Conservation (phyloP, 2,329 filamentous ascomycete genomes). For the Zymoseptoria crescenta region DNA sequence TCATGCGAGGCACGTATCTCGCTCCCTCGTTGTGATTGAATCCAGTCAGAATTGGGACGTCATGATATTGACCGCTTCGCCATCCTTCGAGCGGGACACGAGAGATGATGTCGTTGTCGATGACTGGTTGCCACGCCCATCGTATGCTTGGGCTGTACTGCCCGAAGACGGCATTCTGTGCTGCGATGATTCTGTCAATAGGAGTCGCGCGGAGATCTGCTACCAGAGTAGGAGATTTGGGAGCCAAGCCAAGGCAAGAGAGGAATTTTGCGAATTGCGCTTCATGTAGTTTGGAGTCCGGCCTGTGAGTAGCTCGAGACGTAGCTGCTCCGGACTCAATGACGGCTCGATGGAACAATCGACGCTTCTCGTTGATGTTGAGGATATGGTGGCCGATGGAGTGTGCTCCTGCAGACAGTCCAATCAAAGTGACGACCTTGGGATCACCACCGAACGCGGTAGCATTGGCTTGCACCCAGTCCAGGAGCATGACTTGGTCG, state of each 20-base stretch:
- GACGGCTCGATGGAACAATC: conserved; percentile 20
- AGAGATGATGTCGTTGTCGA: conserved; percentile 48
- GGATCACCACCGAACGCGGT: conserved; percentile 30
- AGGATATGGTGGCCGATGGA: conserved; percentile 40
- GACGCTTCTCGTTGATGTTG: neutral
- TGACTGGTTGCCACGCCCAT: conserved; percentile 54
- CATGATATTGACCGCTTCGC: neutral
- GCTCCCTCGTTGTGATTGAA: neutral
- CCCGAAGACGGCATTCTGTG: conserved; percentile 47
- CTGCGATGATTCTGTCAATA: conserved; percentile 28
- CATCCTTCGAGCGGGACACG: neutral
- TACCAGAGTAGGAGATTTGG: neutral
- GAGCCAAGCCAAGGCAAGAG: conserved; percentile 45
- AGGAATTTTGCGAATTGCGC: conserved; percentile 46
- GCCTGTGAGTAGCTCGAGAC: conserved; percentile 45
- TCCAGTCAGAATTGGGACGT: neutral
- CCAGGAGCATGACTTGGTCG: conserved; percentile 44
- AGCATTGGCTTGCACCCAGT: conserved; percentile 46
- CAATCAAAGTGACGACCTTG: conserved; percentile 18
- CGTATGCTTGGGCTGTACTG: conserved; percentile 46
- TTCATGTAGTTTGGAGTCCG: conserved; percentile 38
- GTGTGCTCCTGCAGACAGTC: conserved; percentile 30
- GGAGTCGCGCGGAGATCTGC: neutral
- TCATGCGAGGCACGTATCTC: neutral
- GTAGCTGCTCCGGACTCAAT: conserved; percentile 44